Evolutionary conservation across 2,329 filamentous ascomycete species (phyloP).

Genomic region (Fusarium napiforme): DNA sequence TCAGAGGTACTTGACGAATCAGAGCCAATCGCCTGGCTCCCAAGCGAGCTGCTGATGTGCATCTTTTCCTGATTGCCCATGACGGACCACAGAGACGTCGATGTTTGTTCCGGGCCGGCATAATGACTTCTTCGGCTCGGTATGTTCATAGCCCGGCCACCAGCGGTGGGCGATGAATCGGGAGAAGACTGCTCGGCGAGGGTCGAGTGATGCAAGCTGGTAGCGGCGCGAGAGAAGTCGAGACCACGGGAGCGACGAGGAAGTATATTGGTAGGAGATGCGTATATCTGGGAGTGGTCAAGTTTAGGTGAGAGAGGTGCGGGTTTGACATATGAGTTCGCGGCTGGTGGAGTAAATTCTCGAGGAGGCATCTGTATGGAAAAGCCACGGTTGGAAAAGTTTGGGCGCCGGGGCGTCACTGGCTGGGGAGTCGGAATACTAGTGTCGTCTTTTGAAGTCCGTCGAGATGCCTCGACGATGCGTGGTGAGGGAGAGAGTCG

Average conservation of each 20-base stretch:
- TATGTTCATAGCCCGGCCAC: constrained; percentile 72
- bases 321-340: constrained; percentile 60
- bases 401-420: constrained; percentile 78
- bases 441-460: constrained; percentile 75
- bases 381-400: constrained; percentile 71
- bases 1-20: constrained; percentile 81
- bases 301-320: constrained; percentile 85
- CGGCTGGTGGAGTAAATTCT: constrained; percentile 52
- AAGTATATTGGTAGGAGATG: constrained; percentile 86
- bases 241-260: constrained; percentile 89
- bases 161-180: constrained; percentile 88
- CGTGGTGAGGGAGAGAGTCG: constrained; percentile 68
- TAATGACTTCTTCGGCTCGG: constrained; percentile 64
- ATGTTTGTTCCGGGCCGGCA: constrained; percentile 69
- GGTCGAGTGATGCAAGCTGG: constrained; percentile 94
- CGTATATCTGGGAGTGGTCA: constrained; percentile 85
- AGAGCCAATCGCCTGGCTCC: constrained; percentile 78
- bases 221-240: constrained; percentile 93
- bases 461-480: constrained; percentile 64
- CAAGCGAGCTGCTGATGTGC: constrained; percentile 79
- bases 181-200: constrained; percentile 88
- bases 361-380: constrained; percentile 51
- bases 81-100: constrained; percentile 77
- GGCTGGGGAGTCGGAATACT: constrained; percentile 62
- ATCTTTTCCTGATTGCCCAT: constrained; percentile 76